Conservation (phyloP, 768 basidiomycete species). For the Strobilomyces confusus region DNA sequence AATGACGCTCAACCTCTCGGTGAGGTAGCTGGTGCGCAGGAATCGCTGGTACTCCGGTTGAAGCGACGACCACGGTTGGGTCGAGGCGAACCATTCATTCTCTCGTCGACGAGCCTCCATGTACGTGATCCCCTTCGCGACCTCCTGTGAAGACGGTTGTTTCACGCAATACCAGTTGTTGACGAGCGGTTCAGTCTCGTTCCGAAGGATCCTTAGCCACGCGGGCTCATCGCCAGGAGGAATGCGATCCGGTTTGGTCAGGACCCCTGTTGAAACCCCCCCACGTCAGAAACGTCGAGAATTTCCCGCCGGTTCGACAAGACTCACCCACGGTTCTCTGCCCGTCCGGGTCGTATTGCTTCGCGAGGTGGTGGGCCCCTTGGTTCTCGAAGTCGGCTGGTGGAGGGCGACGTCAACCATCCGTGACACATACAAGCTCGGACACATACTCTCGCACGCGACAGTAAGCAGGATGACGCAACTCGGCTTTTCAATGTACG, state of each 20-base stretch:
- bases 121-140: slow-evolving; percentile 42
- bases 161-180: too few relatives aligned
- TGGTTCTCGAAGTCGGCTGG: slow-evolving; percentile 72
- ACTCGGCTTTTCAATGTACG: slow-evolving; percentile 34
- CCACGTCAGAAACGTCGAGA: background rate
- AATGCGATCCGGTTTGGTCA: too few relatives aligned
- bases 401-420: too few relatives aligned
- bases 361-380: too few relatives aligned
- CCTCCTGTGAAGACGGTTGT: slow-evolving; percentile 39
- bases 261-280: background rate
- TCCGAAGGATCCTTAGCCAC: too few relatives aligned
- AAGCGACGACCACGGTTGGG: slow-evolving; percentile 51
- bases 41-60: slow-evolving; percentile 47
- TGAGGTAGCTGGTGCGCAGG: slow-evolving; percentile 54
- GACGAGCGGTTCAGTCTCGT: too few relatives aligned
- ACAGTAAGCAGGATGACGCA: too few relatives aligned
- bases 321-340: too few relatives aligned
- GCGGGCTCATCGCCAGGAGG: too few relatives aligned
- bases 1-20: slow-evolving; percentile 53
- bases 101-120: slow-evolving; percentile 56
- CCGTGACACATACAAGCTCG: background rate
- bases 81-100: slow-evolving; percentile 49
- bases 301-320: too few relatives aligned
- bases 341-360: slow-evolving; percentile 47
- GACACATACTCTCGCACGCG: slow-evolving; percentile 34